A percentile compares a stretch with the other conserved stretches of the same genome.
Conservation (phyloP, 305 asterid genomes). For the Solanum chacoense region DNA sequence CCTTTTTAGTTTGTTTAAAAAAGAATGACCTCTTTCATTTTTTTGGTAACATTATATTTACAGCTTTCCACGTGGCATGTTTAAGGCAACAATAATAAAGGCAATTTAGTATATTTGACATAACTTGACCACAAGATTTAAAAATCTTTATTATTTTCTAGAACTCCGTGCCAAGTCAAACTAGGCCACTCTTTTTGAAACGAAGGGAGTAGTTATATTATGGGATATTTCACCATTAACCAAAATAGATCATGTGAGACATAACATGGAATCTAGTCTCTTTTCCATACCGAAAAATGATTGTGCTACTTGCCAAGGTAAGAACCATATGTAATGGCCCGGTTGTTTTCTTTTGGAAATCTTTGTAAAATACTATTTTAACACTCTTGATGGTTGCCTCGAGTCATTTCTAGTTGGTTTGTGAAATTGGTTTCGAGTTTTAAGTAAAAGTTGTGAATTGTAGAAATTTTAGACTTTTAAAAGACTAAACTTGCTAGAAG, state of each 20-base stretch:
- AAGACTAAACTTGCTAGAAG: not conserved
- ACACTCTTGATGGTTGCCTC: not conserved
- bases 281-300: not conserved
- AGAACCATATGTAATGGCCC: too few relatives aligned
- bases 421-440: not conserved
- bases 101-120: not conserved
- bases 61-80: not conserved
- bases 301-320: not conserved
- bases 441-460: not conserved
- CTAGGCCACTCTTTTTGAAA: not conserved
- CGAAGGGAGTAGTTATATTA: not conserved
- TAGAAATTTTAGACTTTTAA: not conserved
- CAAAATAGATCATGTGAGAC: not conserved
- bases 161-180: not conserved
- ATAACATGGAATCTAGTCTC: not conserved
- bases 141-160: too few relatives aligned
- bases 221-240: not conserved
- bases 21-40: not conserved
- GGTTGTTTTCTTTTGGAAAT: not conserved
- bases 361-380: not conserved
- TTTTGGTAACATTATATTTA: not conserved
- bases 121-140: not conserved
- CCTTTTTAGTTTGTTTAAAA: not conserved
- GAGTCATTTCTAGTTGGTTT: not conserved
- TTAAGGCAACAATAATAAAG: not conserved